Evolutionary conservation across 2,329 filamentous ascomycete genomes (phyloP), one percentile per base, ranked within the genome.

Genomic region (Aspergillus costaricaensis): DNA sequence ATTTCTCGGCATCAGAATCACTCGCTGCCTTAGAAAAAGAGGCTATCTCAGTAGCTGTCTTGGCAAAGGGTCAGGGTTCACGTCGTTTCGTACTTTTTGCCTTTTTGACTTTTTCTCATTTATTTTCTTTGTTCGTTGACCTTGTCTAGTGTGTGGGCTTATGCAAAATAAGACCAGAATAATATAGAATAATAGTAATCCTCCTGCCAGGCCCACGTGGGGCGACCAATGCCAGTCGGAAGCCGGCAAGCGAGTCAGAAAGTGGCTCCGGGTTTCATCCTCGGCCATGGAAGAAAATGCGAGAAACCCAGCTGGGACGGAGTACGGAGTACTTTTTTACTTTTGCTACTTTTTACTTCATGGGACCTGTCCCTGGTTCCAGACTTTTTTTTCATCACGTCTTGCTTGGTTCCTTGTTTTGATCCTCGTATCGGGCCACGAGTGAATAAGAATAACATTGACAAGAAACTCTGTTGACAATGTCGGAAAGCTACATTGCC

Each of bases 211-310:
- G 15, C 47, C 47, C 47, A 50, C 47, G 4, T 17, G 15, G 21
- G 10, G 47, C 47, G 15, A 9, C 19, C 27, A 30, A 17, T n/a
- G 47, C 47, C 47, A 50, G 47, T 50, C 15, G 25, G 47, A 50
- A 30, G 25, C 47, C 47, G 47, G 47, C 25, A n/a, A 27, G 47
- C 47, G 47, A 50, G 47, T 50, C 47, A 50, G 47, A n/a, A 30
- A 27, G 47, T 50, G 47, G 47, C 25, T 19, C 25, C 47, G 47
- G 47, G 47, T 50, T 50, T 50, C 47, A 50, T 50, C 17, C 17
- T 44, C 41, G 17, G 41, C 10, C 41, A 10, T 21, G 17, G 32
- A 36, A 36, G 32, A 36, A 44, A 44, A 14, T 4, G 41, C 41
- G 17, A 21, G 41, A 21, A 44, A 4, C 41, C 41, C 2, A 15